Base-by-base conservation (phyloP, 805 yeast genomes). In the Myxozyma nipponensis region DNA sequence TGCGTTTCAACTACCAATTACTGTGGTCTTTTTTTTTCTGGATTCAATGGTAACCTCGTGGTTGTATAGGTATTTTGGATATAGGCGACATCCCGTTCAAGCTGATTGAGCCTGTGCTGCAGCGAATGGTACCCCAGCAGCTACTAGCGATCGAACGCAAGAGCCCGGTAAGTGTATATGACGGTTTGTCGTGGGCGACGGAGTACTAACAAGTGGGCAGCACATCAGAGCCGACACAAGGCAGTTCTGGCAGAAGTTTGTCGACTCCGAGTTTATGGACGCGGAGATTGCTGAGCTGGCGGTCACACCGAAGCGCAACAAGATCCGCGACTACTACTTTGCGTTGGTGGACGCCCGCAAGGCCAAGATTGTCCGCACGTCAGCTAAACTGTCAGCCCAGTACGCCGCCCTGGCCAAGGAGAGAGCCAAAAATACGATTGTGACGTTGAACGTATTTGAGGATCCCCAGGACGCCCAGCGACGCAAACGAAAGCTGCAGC, bases 1-100 rank as follows among this genome's bases (percentile, higher is more conserved):
- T n/a, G n/a, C n/a, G n/a, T n/a, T n/a, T n/a, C n/a, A n/a, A n/a
- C n/a, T n/a, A n/a, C n/a, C n/a, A n/a, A n/a, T n/a, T n/a, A n/a
- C n/a, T n/a, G n/a, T n/a, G n/a, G n/a, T n/a, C n/a, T n/a, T n/a
- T n/a, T n/a, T n/a, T n/a, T n/a, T n/a, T n/a, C n/a, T n/a, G n/a
- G n/a, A n/a, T n/a, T n/a, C n/a, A n/a, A n/a, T n/a, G n/a, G n/a
- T n/a, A n/a, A n/a, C n/a, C n/a, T n/a, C n/a, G n/a, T n/a, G n/a
- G n/a, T n/a, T n/a, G n/a, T n/a, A n/a, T n/a, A 65, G 69, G 57
- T 21, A 65, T 71, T 23, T 41, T 46, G 2, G 74, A 71, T 44
- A 61, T 71, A 18, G 75, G 75, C n/a, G 65, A 61, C 19, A 58
- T 68, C 4, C 69, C 72, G 3, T 72, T 63, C 49, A 64, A 60